Evolutionary conservation across 1,284 basidiomycete species (phyloP).

Genomic region (Cryptococcus neoformans): DNA sequence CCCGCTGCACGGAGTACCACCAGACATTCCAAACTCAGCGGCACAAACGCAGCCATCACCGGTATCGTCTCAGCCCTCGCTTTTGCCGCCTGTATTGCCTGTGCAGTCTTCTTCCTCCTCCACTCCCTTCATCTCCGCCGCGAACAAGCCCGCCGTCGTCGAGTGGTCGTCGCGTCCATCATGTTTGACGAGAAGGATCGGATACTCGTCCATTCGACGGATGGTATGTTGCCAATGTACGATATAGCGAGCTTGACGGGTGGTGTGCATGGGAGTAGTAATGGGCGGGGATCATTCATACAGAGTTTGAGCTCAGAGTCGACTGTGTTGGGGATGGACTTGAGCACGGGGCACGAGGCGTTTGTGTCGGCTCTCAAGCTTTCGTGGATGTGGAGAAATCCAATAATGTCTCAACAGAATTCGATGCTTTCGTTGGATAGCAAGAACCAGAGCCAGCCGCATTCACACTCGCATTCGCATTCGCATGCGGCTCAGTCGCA

Average conservation of each 20-base stretch:
- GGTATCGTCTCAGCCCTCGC: conserved; percentile 51
- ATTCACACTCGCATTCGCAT: too few species aligned
- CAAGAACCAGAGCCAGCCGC: neutral
- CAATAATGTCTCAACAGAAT: conserved; percentile 23
- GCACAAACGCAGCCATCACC: conserved; percentile 45
- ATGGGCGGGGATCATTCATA: conserved; percentile 9
- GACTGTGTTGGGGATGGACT: conserved; percentile 46
- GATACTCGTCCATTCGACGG: conserved; percentile 49
- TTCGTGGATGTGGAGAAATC: conserved; percentile 50
- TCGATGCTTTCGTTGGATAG: conserved; percentile 4
- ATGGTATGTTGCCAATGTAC: conserved; percentile 51
- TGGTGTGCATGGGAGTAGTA: conserved; percentile 9
- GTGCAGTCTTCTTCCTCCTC: conserved; percentile 46
- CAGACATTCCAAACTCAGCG: conserved; percentile 20
- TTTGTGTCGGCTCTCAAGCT: conserved; percentile 50
- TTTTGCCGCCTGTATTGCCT: conserved; percentile 48
- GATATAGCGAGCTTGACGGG: conserved; percentile 44
- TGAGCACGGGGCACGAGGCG: conserved; percentile 49
- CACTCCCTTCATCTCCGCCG: conserved; percentile 41
- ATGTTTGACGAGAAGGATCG: conserved; percentile 49
- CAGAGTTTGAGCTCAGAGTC: conserved; percentile 21
- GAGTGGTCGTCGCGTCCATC: conserved; percentile 51
- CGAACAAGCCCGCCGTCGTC: conserved; percentile 43
- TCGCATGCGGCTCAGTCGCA: too few species aligned
- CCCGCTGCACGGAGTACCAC: conserved; percentile 19